Percentiles rank a stretch among this genome's conserved stretches.
phyloP scores from a whole-genome alignment of 257 asterid genomes.

The Scutellaria galericulata region DNA sequence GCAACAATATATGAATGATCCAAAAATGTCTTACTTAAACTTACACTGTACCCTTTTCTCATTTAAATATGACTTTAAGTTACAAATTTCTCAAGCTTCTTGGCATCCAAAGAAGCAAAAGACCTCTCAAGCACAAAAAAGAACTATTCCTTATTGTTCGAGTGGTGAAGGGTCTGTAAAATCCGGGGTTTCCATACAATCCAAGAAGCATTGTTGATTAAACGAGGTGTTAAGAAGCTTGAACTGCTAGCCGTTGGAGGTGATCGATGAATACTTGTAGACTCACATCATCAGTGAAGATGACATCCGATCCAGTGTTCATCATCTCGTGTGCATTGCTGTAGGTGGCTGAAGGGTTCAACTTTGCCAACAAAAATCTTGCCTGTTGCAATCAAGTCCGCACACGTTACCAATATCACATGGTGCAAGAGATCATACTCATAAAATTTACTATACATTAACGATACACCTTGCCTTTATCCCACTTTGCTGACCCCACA shows the following conservation, averaged over 20 bases:
- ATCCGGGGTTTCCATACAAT: slow-evolving; percentile 30
- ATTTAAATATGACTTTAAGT: slow-evolving; percentile 36
- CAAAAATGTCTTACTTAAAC: slow-evolving; percentile 39
- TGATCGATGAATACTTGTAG: slow-evolving; percentile 92
- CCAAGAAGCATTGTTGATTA: background rate
- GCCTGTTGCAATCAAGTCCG: slow-evolving; percentile 62
- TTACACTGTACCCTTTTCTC: slow-evolving; percentile 43
- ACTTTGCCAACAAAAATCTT: slow-evolving; percentile 89
- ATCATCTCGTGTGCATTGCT: slow-evolving; percentile 81
- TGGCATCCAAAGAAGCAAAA: slow-evolving; percentile 29
- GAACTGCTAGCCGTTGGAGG: slow-evolving; percentile 94
- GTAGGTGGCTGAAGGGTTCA: slow-evolving; percentile 97
- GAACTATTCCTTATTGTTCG: slow-evolving; percentile 27
- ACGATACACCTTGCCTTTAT: background rate
- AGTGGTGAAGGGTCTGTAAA: slow-evolving; percentile 31
- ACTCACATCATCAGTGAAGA: slow-evolving; percentile 95
- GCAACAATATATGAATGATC: slow-evolving; percentile 31
- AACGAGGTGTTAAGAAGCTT: slow-evolving; percentile 61
- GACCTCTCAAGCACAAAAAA: slow-evolving; percentile 32
- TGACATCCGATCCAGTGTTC: slow-evolving; percentile 88
- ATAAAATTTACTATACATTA: background rate
- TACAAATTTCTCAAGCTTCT: slow-evolving; percentile 42
- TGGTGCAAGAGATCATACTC: background rate
- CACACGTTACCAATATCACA: background rate
- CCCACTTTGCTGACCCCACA: background rate